These are phyloP conservation scores for Pythium periplocum DNA, from an alignment of 352 stramenopile species.

Conservation along the genomic window DNA sequence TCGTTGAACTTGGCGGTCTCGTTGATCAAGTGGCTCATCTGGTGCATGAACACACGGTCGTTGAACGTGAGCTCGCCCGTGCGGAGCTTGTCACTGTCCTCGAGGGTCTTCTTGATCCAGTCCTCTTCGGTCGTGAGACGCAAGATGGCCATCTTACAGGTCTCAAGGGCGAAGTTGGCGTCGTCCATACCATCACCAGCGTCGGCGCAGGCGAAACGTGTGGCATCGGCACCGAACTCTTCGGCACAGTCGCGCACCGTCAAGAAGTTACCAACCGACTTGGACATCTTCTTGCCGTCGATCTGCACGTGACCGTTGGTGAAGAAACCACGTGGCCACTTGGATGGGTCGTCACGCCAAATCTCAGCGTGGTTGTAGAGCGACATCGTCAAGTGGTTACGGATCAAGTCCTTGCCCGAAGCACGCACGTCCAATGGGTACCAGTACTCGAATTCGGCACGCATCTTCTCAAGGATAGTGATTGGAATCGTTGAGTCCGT, in stretches of 20 bases:
- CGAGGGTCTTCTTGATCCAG: slow-evolving; percentile 92
- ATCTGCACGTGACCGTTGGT: slow-evolving; percentile 98
- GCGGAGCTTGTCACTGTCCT: slow-evolving; percentile 84
- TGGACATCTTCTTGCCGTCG: slow-evolving; percentile 99
- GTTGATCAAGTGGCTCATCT: slow-evolving; percentile 95
- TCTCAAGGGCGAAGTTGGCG: slow-evolving; percentile 98
- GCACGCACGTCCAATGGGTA: slow-evolving; percentile 99
- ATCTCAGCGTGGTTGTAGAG: slow-evolving; percentile 99
- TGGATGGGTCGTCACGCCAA: slow-evolving; percentile 95
- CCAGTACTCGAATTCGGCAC: slow-evolving; percentile 99
- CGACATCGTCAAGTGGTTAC: slow-evolving; percentile 99
- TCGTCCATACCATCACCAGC: slow-evolving; percentile 98
- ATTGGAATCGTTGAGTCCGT: slow-evolving; percentile 83
- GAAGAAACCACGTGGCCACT: slow-evolving; percentile 98
- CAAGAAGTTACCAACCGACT: slow-evolving; percentile 99
- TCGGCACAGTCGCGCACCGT: slow-evolving; percentile 97
- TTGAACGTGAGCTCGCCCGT: slow-evolving; percentile 85
- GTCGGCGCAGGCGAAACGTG: slow-evolving; percentile 97
- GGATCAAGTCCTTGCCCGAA: slow-evolving; percentile 95
- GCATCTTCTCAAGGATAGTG: slow-evolving; percentile 92
- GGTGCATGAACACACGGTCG: slow-evolving; percentile 95
- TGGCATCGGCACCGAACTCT: slow-evolving; percentile 95
- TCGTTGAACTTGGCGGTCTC: slow-evolving; percentile 87
- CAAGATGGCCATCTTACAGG: slow-evolving; percentile 96
- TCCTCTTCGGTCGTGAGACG: slow-evolving; percentile 96